Conservation (phyloP, 345 rosid species). For the Nasturtium officinale region DNA sequence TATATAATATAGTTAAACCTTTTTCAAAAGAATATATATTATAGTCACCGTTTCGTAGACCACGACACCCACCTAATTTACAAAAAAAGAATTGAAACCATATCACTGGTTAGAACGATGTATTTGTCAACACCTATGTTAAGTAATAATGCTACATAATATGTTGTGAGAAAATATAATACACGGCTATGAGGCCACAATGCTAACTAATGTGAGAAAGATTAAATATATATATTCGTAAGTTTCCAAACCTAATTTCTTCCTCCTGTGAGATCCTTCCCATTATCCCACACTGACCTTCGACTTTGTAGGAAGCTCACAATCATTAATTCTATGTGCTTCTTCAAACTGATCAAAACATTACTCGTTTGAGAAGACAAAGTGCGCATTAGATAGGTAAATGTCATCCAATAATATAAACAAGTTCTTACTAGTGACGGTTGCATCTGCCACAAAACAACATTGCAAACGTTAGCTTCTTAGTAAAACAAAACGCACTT, state of each 20-base stretch:
- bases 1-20: no score
- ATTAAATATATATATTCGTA: neutral
- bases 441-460: neutral
- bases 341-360: neutral
- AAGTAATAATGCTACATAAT: neutral
- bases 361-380: neutral
- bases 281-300: neutral
- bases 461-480: neutral
- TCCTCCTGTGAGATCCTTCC: neutral
- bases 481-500: neutral
- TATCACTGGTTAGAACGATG: neutral
- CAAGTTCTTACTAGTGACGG: neutral
- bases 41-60: neutral
- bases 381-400: neutral
- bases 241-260: neutral
- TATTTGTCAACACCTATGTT: slow-evolving; percentile 22
- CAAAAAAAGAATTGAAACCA: slow-evolving; percentile 6
- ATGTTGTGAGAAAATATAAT: neutral
- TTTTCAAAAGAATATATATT: no score
- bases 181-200: neutral
- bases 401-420: no score
- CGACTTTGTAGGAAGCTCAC: neutral
- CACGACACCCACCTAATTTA: slow-evolving; percentile 12
- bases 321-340: neutral
- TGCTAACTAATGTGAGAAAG: slow-evolving; percentile 11